Evolutionary conservation across 371 early-diverging fungal genomes (phyloP), one percentile per base, ranked within the genome.

Genomic region (Actinomucor elegans): DNA sequence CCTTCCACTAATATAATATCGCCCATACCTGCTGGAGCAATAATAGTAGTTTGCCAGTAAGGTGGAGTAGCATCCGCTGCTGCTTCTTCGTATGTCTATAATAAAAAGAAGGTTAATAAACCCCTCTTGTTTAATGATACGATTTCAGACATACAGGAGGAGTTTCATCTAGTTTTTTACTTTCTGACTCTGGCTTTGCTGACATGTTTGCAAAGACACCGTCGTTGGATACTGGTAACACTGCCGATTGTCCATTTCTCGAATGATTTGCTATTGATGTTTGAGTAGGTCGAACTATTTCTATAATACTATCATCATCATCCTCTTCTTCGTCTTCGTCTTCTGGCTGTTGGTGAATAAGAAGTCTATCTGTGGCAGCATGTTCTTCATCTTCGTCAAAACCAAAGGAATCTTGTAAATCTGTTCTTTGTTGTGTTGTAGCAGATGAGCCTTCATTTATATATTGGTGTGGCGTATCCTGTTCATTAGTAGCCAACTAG

Each of bases 191-290:
- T 5, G 86, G 84, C 40, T 81, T 83, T 9, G 84, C 86, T 24
- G 80, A 66, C 40, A 85, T 69, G 40, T 83, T 83, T 12, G 84
- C 67, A 48, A 83, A 85, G 10, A 85, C 86, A 38, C 86, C 86
- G 51, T 85, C 86, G 28, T 72, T 35, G 60, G 73, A 54, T 7
- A 33, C 33, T 29, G 50, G 38, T 7, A 50, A 37, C 3, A 28
- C 26, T 17, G 28, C 38, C 2, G 17, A 6, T 37, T 38, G 40
- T 10, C 12, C 26, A 23, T 41, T 21, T 41, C 5, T 14, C 14
- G 26, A 12, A 20, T 50, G 37, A 18, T 27, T 15, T 20, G 38
- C 1, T 12, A 2, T 1, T 29, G 23, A 23, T 12, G 41, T 50
- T 14, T 29, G 9, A 12, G 41, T 41, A 11, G 20, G 17, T 38